Evolutionary conservation across 805 yeast species (phyloP).

Genomic region (Candida silvicultrix): DNA sequence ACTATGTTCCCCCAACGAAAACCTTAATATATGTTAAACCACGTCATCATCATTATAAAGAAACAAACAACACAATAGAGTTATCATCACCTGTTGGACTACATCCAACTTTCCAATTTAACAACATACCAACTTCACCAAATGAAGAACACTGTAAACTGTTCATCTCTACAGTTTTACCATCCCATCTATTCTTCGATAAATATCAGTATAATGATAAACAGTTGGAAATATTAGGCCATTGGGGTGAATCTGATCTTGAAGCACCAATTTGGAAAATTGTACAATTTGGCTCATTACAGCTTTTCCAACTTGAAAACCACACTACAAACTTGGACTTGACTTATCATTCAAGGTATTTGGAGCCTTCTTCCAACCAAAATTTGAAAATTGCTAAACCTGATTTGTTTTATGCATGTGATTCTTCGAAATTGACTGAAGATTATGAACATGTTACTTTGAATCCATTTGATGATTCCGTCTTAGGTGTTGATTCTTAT

Average conservation of each 20-base stretch:
- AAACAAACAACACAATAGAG: neutral
- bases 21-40: slow-evolving; percentile 18
- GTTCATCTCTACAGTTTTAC: slow-evolving; percentile 36
- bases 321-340: slow-evolving; percentile 24
- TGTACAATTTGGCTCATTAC: slow-evolving; percentile 39
- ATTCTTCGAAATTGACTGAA: slow-evolving; percentile 21
- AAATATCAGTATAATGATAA: slow-evolving; percentile 40
- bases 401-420: slow-evolving; percentile 45
- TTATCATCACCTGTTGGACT: slow-evolving; percentile 26
- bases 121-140: slow-evolving; percentile 6
- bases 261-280: slow-evolving; percentile 49
- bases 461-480: slow-evolving; percentile 33
- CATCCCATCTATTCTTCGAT: slow-evolving; percentile 45
- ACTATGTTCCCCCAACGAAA: slow-evolving; percentile 17
- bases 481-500: slow-evolving; percentile 37
- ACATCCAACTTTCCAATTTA: slow-evolving; percentile 28
- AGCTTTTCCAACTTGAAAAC: slow-evolving; percentile 30
- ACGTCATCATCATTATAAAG: slow-evolving; percentile 16
- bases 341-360: slow-evolving; percentile 47
- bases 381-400: slow-evolving; percentile 29
- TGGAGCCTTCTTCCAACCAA: slow-evolving; percentile 27
- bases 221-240: slow-evolving; percentile 26
- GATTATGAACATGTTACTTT: slow-evolving; percentile 17
- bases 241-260: slow-evolving; percentile 51
- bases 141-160: slow-evolving; percentile 31